Evolutionary conservation across 2,329 filamentous ascomycete genomes (phyloP).

Genomic region (Neophaeococcomyces mojaviensis): DNA sequence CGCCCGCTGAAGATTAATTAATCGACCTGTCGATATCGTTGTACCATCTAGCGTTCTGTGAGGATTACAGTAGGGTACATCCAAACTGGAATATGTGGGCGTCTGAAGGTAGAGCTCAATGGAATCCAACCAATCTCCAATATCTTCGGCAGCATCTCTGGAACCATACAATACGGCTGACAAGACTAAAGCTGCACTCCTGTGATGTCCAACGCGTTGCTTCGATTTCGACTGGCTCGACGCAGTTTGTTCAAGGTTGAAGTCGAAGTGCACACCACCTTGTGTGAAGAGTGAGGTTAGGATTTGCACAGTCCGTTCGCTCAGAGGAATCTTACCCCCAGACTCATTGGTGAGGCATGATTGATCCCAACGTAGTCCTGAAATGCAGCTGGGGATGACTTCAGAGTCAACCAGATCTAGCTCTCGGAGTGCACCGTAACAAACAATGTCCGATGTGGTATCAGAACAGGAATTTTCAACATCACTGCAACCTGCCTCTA

Average conservation of each 20-base stretch:
- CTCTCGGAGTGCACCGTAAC: no score
- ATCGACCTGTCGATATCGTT: background rate
- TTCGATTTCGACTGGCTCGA: conserved; percentile 20
- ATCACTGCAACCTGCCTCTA: no score
- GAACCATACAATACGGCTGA: conserved; percentile 15
- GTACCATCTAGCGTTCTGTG: conserved; percentile 12
- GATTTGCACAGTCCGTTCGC: background rate
- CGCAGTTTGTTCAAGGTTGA: conserved; percentile 14
- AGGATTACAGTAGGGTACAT: conserved; percentile 24
- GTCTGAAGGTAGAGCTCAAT: conserved; percentile 24
- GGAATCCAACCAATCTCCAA: conserved; percentile 24
- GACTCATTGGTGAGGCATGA: background rate
- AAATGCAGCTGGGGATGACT: no score
- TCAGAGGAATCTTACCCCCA: background rate
- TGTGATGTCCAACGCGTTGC: conserved; percentile 16
- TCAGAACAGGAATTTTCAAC: no score
- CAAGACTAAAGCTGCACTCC: conserved; percentile 18
- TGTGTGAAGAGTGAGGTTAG: background rate
- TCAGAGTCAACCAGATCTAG: no score
- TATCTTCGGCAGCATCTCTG: conserved; percentile 15
- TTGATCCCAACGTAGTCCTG: no score
- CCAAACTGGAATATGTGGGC: conserved; percentile 19
- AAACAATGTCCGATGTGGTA: no score
- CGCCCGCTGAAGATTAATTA: background rate
- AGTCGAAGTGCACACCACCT: background rate